Evolutionary conservation across 169 alveolate species (phyloP).

Genomic region (Plasmodium yoelii): DNA sequence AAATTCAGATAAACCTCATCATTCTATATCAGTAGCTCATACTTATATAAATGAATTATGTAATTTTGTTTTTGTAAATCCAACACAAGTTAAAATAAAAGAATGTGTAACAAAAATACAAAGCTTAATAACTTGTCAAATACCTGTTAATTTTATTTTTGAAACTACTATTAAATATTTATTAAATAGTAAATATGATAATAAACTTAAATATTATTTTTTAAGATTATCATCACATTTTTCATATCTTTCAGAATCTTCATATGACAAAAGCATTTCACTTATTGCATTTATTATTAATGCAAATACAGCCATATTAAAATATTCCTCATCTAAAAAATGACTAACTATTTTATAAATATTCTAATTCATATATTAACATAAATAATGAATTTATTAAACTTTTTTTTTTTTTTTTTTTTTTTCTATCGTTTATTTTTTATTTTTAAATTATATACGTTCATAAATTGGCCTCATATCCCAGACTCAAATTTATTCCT

Average conservation of each 20-base stretch:
- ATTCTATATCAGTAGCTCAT: conserved; percentile 39
- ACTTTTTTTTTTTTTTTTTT: not conserved
- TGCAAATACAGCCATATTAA: conserved; percentile 65
- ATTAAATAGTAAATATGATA: conserved; percentile 27
- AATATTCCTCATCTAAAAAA: conserved; percentile 28
- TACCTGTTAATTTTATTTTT: conserved; percentile 67
- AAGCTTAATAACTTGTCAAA: conserved; percentile 60
- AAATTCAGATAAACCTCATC: conserved; percentile 48
- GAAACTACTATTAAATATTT: conserved; percentile 50
- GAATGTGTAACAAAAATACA: conserved; percentile 67
- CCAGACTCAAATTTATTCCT: too few species aligned
- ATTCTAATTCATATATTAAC: not conserved
- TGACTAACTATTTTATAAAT: not conserved
- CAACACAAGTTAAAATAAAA: conserved; percentile 56
- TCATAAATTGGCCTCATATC: too few species aligned
- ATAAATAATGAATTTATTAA: not conserved
- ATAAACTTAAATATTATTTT: conserved; percentile 41
- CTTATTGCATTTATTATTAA: conserved; percentile 68
- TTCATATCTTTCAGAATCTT: conserved; percentile 51
- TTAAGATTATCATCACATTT: conserved; percentile 34
- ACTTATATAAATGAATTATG: conserved; percentile 62
- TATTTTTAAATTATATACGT: not conserved
- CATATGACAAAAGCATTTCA: conserved; percentile 66
- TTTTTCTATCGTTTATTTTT: not conserved
- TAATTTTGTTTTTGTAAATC: conserved; percentile 54